A percentile compares a stretch with the other conserved stretches of the same genome.
Conservation (phyloP, 1,284 basidiomycete species). For the Boletus albobrunnescens region DNA sequence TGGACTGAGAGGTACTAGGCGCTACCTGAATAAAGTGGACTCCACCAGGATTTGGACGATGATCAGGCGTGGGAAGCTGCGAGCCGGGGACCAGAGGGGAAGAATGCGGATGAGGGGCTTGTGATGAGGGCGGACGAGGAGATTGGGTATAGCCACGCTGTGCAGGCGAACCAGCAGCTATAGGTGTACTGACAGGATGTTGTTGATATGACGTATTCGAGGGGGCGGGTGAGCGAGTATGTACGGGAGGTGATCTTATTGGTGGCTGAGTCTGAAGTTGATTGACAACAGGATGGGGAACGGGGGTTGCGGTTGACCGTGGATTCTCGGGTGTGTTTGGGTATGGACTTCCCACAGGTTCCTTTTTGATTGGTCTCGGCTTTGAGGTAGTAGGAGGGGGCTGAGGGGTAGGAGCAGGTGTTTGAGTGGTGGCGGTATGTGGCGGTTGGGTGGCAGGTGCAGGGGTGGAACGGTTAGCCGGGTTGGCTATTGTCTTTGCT, state of each 20-base stretch:
- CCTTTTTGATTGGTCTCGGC: constrained; percentile 29
- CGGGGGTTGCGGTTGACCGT: constrained; percentile 30
- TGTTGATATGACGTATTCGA: constrained; percentile 23
- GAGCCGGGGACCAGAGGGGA: constrained; percentile 30
- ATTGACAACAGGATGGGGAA: constrained; percentile 32
- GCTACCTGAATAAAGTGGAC: constrained; percentile 32
- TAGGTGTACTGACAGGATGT: constrained; percentile 16
- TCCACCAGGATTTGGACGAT: constrained; percentile 28
- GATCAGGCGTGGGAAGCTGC: constrained; percentile 28
- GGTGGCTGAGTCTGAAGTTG: constrained; percentile 29
- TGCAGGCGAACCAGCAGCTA: constrained; percentile 26
- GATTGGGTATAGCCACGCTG: constrained; percentile 36
- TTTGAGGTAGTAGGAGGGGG: constrained; percentile 21
- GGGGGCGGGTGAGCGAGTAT: constrained; percentile 29
- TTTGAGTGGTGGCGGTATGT: constrained; percentile 15
- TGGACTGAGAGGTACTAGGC: constrained; percentile 22
- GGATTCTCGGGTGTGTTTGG: constrained; percentile 30
- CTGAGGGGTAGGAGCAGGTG: constrained; percentile 20
- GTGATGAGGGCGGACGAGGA: constrained; percentile 32
- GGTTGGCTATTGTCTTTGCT: constrained; percentile 25
- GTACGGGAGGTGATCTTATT: constrained; percentile 29
- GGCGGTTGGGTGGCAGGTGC: constrained; percentile 18
- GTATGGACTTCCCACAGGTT: constrained; percentile 24
- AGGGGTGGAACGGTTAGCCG: constrained; percentile 24
- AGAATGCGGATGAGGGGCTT: constrained; percentile 29